Evolutionary conservation across 1,284 basidiomycete genomes (phyloP), one percentile per base, ranked within the genome.

Genomic region (Tetrapyrgos nigripes): DNA sequence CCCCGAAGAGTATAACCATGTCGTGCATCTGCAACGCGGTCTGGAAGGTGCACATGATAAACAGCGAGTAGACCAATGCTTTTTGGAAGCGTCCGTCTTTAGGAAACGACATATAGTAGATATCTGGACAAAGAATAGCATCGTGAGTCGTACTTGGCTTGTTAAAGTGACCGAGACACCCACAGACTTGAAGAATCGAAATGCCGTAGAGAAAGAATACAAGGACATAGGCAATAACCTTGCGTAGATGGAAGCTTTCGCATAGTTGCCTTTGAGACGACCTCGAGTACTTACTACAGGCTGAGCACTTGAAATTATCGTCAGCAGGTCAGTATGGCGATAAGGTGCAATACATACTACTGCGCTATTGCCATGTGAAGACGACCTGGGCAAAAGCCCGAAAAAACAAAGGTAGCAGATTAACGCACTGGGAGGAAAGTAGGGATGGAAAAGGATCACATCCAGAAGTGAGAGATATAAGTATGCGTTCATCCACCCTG

Each of bases 51-150:
- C 72, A 70, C 17, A 70, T 43, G 3, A 58, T 29, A 24, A 59
- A 62, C 1, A 65, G 50, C 14, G 23, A 26, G 14, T 19, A 13
- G 5, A 71, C 70, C 14, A 72, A 44, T 9, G 35, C 26, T 53
- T 71, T 67, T 1, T 63, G 62, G 3, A 60, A 24, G 17, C n/a
- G 37, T 14, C 61, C 59, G 60, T 72, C 70, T 4, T 62, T 61
- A 10, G 68, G 68, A 46, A 69, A 71, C 2, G 66, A 61, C 28
- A 70, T 44, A 56, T 71, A 69, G 54, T 72, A 72, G 9, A 69
- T 61, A 48, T 70, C 70, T 72, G 47, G 13, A 10, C 9, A 50
- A 19, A 44, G 14, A 40, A 40, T n/a, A n/a, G n/a, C n/a, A 17
- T 40, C 17, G 19, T 5, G 5, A n/a, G 19, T 40, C 8, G 19